These are phyloP conservation scores for Mycena chlorophos DNA, from an alignment of 768 basidiomycete species.

Conservation along the genomic window DNA sequence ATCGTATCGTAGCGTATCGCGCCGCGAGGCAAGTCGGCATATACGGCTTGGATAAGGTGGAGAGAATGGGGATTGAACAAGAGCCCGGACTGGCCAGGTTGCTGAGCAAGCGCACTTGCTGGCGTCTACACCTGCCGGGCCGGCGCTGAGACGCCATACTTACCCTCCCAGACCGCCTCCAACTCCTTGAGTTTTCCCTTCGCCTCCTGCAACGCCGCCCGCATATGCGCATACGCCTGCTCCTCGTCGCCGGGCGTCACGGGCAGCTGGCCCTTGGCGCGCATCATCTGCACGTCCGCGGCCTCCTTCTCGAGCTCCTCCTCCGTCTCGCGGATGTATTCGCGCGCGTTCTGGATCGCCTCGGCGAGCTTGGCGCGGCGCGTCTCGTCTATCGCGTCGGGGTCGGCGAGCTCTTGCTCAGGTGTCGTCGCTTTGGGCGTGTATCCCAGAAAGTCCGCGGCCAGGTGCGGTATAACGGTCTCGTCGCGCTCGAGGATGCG, in stretches of 20 bases:
- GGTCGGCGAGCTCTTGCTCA: conserved; percentile 6
- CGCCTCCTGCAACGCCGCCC: conserved; percentile 8
- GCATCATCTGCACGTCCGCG: not conserved
- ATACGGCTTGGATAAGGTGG: no score
- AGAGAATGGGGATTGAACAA: no score
- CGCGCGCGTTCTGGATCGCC: conserved; percentile 2
- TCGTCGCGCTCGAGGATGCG: conserved; percentile 33
- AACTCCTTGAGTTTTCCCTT: not conserved
- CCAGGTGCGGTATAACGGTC: conserved; percentile 33
- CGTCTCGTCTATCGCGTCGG: not conserved
- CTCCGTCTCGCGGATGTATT: conserved; percentile 7
- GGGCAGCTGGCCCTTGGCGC: not conserved
- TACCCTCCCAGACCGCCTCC: not conserved
- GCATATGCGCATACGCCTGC: conserved; percentile 4
- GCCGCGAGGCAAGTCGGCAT: no score
- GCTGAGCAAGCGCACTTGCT: no score
- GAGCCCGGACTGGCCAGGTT: no score
- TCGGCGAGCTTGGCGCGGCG: not conserved
- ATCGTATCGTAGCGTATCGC: no score
- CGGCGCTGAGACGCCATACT: no score
- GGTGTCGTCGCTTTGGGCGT: conserved; percentile 21
- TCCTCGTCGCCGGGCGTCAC: not conserved
- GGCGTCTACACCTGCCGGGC: no score
- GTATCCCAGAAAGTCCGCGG: conserved; percentile 32
- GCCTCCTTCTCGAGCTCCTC: conserved; percentile 2